Percentiles rank a stretch among this genome's conserved stretches.
Conservation (phyloP, 2,329 filamentous ascomycete genomes). For the Colletotrichum incanum region DNA sequence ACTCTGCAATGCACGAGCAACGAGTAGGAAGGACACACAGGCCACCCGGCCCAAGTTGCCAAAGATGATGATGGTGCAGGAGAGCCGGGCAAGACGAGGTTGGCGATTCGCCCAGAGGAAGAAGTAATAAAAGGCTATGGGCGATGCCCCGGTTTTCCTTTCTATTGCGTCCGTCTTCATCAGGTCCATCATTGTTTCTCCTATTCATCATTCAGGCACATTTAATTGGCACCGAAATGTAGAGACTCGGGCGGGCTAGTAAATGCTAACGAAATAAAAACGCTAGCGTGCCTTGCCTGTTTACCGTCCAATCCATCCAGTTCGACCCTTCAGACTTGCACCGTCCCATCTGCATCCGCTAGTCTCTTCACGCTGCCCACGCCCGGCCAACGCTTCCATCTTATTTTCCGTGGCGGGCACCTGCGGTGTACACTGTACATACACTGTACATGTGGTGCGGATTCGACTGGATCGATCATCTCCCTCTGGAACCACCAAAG, state of each 20-base stretch:
- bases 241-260: slow-evolving; percentile 16
- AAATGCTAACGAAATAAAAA: slow-evolving; percentile 28
- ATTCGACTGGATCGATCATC: slow-evolving; percentile 34
- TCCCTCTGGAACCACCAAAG: slow-evolving; percentile 25
- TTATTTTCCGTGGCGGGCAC: slow-evolving; percentile 28
- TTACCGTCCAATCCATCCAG: slow-evolving; percentile 10
- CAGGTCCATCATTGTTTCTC: slow-evolving; percentile 14
- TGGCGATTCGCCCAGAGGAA: slow-evolving; percentile 1
- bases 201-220: slow-evolving; percentile 3
- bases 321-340: neutral
- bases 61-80: slow-evolving; percentile 34
- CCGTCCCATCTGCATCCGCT: neutral
- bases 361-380: slow-evolving; percentile 7
- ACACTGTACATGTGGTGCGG: neutral
- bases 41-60: slow-evolving; percentile 8
- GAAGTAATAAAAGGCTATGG: slow-evolving; percentile 22
- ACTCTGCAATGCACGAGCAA: slow-evolving; percentile 19
- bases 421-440: too few species aligned
- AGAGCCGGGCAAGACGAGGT: slow-evolving; percentile 25
- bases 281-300: slow-evolving; percentile 4
- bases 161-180: slow-evolving; percentile 10
- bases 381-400: slow-evolving; percentile 15
- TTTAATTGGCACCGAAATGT: slow-evolving; percentile 8
- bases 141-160: slow-evolving; percentile 20
- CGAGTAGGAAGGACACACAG: slow-evolving; percentile 5